Evolutionary conservation across 148 eudicot species (phyloP).

Genomic region (Rhododendron williamsianum): DNA sequence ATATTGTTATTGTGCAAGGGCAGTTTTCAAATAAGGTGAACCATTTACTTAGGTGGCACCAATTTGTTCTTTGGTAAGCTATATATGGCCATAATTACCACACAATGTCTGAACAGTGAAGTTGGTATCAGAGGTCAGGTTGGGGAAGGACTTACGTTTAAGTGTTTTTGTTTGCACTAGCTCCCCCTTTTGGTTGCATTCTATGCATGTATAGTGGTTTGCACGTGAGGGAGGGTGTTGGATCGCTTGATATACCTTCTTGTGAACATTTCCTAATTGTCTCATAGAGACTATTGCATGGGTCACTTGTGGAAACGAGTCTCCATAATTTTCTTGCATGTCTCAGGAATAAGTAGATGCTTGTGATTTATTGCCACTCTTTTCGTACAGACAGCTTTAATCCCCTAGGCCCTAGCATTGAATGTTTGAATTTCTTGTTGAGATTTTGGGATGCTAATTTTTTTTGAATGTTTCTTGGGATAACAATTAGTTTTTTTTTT

Average conservation of each 20-base stretch:
- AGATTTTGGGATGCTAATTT: neutral
- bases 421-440: neutral
- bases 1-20: too few relatives aligned
- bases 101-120: too few relatives aligned
- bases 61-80: neutral
- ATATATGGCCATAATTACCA: too few relatives aligned
- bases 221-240: neutral
- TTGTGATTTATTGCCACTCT: neutral
- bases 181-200: neutral
- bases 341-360: neutral
- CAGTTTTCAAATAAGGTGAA: too few relatives aligned
- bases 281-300: neutral
- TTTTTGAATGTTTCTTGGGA: neutral
- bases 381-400: neutral
- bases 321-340: neutral
- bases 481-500: neutral
- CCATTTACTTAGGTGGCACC: too few relatives aligned
- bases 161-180: neutral
- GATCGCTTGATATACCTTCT: neutral
- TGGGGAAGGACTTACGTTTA: neutral
- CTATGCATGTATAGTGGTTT: neutral
- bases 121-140: too few relatives aligned
- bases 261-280: neutral
- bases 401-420: neutral
- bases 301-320: neutral